phyloP scores from a whole-genome alignment of 495 filamentous ascomycete species.

The Echria macrotheca region DNA sequence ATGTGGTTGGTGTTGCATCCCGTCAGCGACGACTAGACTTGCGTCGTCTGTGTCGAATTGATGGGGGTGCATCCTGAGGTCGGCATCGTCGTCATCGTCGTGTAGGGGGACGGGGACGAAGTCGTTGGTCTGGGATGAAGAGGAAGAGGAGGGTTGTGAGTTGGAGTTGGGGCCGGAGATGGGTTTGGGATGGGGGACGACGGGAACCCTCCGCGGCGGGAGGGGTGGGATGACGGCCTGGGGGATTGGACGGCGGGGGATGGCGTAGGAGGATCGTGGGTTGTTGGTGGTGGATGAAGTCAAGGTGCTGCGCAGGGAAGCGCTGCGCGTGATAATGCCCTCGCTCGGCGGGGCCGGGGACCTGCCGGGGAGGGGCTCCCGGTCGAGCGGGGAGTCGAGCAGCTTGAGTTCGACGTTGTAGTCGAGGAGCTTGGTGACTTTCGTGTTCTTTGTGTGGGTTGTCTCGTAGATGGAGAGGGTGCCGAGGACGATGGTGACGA shows the following conservation, averaged over 20 bases:
- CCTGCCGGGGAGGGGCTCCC: neutral
- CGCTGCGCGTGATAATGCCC: slow-evolving; percentile 29
- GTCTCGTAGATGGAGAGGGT: slow-evolving; percentile 28
- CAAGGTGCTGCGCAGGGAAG: slow-evolving; percentile 27
- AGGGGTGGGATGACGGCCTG: neutral
- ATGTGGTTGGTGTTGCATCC: slow-evolving; percentile 3
- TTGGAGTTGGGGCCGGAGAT: no score
- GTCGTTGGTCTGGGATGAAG: neutral
- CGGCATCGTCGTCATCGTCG: slow-evolving; percentile 20
- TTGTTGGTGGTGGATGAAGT: slow-evolving; percentile 10
- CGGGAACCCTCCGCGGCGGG: neutral
- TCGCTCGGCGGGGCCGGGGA: slow-evolving; percentile 25
- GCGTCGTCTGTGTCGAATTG: neutral
- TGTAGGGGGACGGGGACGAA: slow-evolving; percentile 19
- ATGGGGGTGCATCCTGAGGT: slow-evolving; percentile 16
- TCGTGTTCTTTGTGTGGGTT: slow-evolving; percentile 22
- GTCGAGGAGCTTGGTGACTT: slow-evolving; percentile 20
- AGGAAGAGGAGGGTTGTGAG: neutral
- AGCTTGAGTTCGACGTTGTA: slow-evolving; percentile 20
- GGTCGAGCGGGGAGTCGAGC: slow-evolving; percentile 7
- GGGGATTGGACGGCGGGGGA: slow-evolving; percentile 10
- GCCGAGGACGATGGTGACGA: slow-evolving; percentile 27
- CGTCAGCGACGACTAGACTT: neutral
- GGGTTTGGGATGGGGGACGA: no score
- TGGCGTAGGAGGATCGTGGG: no score